Evolutionary conservation across 1,284 basidiomycete species (phyloP), one percentile per base, ranked within the genome.

Genomic region (Malassezia yamatoensis): DNA sequence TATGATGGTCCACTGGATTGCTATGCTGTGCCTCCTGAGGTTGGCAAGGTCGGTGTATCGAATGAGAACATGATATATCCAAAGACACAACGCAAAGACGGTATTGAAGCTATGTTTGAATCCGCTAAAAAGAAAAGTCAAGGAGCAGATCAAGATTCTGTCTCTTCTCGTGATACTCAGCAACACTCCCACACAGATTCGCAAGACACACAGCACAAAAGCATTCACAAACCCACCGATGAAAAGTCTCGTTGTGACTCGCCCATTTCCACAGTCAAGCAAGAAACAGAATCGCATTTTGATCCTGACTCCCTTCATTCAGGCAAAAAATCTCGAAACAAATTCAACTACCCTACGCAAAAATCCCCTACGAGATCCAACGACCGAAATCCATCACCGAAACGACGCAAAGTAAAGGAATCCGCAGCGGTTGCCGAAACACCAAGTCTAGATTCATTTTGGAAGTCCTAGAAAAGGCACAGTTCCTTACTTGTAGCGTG

Each of bases 11-110:
- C 69, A 4, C 77, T 94, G 2, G 82, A 85, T 57, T 88, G 85
- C 86, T 96, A 93, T 71, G 82, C 83, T 53, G 91, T 96, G 0
- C 87, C 88, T 0, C 83, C 82, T 58, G 90, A 94, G 78, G 85
- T 96, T 0, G 90, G 90, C 0, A 93, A 87, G 76, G 85, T 94
- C 3, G 88, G 89, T 6, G 83, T 79, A 3, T 86, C 93, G 66
- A 87, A 87, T 6, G 77, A 84, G 1, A 82, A 83, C 1, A 93
- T 88, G 72, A 84, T 96, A 46, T 80, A 87, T 63, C 90, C 90
- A 0, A 77, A 94, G 16, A 78, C 82, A 5, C 78, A 82, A 53
- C 80, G 90, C 35, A 87, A 86, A 67, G 90, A 93, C 66, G 89
- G 89, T 3, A 89, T 96, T 59, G 80, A 85, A 70, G 85, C 86